phyloP scores from a whole-genome alignment of 2,329 filamentous ascomycete species.

The Camptophora hylomeconis region DNA sequence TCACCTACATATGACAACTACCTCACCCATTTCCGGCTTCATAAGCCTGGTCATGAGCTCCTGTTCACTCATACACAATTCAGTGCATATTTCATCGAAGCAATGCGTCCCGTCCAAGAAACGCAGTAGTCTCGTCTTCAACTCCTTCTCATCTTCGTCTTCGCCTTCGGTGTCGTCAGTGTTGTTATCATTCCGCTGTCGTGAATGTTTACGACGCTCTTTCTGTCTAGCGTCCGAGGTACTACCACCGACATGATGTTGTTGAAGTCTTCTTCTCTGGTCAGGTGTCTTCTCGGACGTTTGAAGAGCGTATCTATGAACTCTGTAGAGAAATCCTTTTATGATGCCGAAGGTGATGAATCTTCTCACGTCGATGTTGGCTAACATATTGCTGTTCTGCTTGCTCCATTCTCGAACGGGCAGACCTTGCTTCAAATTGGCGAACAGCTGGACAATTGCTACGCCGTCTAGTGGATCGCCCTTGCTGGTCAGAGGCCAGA shows the following conservation, averaged over 20 bases:
- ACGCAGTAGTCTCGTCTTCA: slow-evolving; percentile 19
- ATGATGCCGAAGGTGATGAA: slow-evolving; percentile 94
- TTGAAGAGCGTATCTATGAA: slow-evolving; percentile 75
- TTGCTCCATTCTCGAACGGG: slow-evolving; percentile 81
- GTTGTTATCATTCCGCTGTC: too few relatives aligned
- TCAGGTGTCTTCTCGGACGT: slow-evolving; percentile 17
- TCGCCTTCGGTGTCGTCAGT: neutral
- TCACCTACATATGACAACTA: slow-evolving; percentile 34
- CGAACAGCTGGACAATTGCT: slow-evolving; percentile 66
- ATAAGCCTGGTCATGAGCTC: slow-evolving; percentile 29
- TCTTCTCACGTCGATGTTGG: slow-evolving; percentile 72
- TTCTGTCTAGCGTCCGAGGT: too few relatives aligned
- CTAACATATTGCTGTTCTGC: slow-evolving; percentile 57
- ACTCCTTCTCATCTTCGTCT: neutral
- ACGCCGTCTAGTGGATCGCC: slow-evolving; percentile 28
- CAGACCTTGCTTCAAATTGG: slow-evolving; percentile 67
- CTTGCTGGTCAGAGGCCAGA: slow-evolving; percentile 31
- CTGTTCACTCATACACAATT: slow-evolving; percentile 34
- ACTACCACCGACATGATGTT: too few relatives aligned
- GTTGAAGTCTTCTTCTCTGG: too few relatives aligned
- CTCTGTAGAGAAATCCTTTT: slow-evolving; percentile 83
- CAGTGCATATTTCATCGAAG: slow-evolving; percentile 39
- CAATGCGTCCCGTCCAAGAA: slow-evolving; percentile 36
- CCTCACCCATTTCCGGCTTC: slow-evolving; percentile 26
- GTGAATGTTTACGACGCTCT: neutral